A percentile compares a stretch with the other conserved stretches of the same genome.
Evolutionary conservation across 768 basidiomycete genomes (phyloP).

Genomic region (Amanita brunnescens): DNA sequence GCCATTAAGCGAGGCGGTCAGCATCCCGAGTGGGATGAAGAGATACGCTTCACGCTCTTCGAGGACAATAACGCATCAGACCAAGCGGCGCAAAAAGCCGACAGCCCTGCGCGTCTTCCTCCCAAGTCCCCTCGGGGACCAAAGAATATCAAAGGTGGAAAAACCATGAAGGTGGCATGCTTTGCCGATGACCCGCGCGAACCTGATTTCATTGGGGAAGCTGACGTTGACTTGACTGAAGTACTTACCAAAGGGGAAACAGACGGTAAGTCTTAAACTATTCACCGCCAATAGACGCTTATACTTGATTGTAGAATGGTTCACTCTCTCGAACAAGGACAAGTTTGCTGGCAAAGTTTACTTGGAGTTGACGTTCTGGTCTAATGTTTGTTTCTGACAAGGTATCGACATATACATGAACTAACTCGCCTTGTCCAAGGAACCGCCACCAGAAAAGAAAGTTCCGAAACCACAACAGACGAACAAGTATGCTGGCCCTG

Average conservation of each 20-base stretch:
- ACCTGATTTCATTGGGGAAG: slow-evolving; percentile 92
- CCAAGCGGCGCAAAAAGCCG: slow-evolving; percentile 29
- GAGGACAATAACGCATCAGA: slow-evolving; percentile 61
- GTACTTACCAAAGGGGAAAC: slow-evolving; percentile 93
- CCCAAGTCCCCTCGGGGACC: slow-evolving; percentile 44
- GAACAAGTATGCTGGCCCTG: slow-evolving; percentile 68
- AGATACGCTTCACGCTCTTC: slow-evolving; percentile 83
- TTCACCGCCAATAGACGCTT: background rate
- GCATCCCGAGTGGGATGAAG: slow-evolving; percentile 99
- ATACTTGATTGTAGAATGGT: slow-evolving; percentile 66
- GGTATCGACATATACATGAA: slow-evolving; percentile 3
- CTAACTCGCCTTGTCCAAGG: slow-evolving; percentile 32
- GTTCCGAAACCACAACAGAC: slow-evolving; percentile 38
- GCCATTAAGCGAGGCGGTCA: slow-evolving; percentile 97
- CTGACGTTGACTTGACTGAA: slow-evolving; percentile 78
- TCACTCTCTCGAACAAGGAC: slow-evolving; percentile 80
- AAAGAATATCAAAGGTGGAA: slow-evolving; percentile 60
- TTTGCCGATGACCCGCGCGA: slow-evolving; percentile 95
- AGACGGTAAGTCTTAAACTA: slow-evolving; percentile 52
- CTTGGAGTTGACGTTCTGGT: slow-evolving; percentile 95
- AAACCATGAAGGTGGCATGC: slow-evolving; percentile 71
- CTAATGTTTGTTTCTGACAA: slow-evolving; percentile 53
- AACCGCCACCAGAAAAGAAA: slow-evolving; percentile 72
- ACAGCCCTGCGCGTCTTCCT: slow-evolving; percentile 60
- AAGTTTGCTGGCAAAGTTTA: slow-evolving; percentile 95